A percentile compares a stretch with the other conserved stretches of the same genome.
Evolutionary conservation across 352 stramenopile species (phyloP).

Genomic region (Elongisporangium prolatum): DNA sequence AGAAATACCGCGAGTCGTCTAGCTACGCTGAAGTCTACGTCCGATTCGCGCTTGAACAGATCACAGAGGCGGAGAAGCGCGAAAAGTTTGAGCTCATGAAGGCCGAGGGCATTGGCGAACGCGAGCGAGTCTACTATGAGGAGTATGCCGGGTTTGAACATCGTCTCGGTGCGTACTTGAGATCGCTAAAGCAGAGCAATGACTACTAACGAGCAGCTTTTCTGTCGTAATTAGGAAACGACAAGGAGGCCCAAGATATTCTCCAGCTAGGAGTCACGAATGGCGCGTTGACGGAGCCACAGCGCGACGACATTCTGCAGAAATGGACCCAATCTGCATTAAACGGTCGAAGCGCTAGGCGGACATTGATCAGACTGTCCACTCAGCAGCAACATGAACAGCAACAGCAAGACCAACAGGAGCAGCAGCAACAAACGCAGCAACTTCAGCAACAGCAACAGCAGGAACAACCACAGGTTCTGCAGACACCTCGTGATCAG

Average conservation of each 20-base stretch:
- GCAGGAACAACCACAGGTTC: constrained; percentile 3
- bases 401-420: constrained; percentile 14
- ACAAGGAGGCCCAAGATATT: constrained; percentile 47
- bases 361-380: constrained; percentile 2
- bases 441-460: constrained; percentile 6
- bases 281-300: constrained; percentile 21
- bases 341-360: background rate
- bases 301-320: constrained; percentile 39
- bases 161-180: constrained; percentile 16
- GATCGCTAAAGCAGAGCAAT: background rate
- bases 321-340: constrained; percentile 5
- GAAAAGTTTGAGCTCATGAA: constrained; percentile 60
- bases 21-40: constrained; percentile 65
- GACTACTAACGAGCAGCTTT: background rate
- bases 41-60: constrained; percentile 41
- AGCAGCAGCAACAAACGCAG: constrained; percentile 7
- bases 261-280: constrained; percentile 44
- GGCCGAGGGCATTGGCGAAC: constrained; percentile 42
- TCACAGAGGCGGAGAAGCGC: constrained; percentile 34
- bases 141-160: constrained; percentile 66
- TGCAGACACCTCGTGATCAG: constrained; percentile 22
- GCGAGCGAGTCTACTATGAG: constrained; percentile 46
- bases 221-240: constrained; percentile 22
- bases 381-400: constrained; percentile 25
- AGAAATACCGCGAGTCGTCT: constrained; percentile 16